Base-by-base conservation (phyloP, 441 rosid genomes). In the Theobroma grandiflorum region DNA sequence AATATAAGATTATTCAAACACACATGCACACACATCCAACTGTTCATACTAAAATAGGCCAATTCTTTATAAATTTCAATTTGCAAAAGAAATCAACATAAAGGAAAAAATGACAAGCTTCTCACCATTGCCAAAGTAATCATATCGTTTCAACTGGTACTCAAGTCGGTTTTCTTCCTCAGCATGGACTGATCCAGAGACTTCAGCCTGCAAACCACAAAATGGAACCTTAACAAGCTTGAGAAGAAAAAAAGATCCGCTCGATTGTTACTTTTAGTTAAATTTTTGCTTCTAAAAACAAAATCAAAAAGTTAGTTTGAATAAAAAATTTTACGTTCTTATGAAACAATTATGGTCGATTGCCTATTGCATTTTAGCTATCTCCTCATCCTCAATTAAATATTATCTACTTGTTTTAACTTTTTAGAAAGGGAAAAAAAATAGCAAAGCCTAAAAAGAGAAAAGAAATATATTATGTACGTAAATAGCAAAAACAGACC, bases 51-150 rank as follows among this genome's bases (percentile, higher is more conserved):
- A 47, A 49, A 71, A 37, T 49, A 72, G 50, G 50, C 12, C 20
- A 57, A 40, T n/a, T 12, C 50, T 38, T 26, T 1, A 38, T 35
- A n/a, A 73, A 3, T 38, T 55, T 35, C 50, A 72, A 26, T 14
- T 58, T 4, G 63, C 33, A n/a, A 8, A 52, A 50, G 3, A 63
- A 49, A 61, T 49, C 59, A 47, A 33, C 37, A 31, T 2, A 10
- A 76, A 6, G 4, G 10, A 80, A 61, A 72, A 20, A 31, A 49
- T 40, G 50, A 37, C 6, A 65, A 16, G 55, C 65, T 42, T 82
- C 87, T 83, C 75, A 95, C 99, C 97, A 63, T 89, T 88, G 76
- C 97, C 98, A 84, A 94, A 97, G 89, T 90, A 95, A 87, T 97
- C 99, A 84, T 83, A 92, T 80, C 78, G 88, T 82, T 88, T 86